These are phyloP conservation scores for Penicillium corylophilum DNA, from an alignment of 2,329 filamentous ascomycete species.

Conservation along the genomic window DNA sequence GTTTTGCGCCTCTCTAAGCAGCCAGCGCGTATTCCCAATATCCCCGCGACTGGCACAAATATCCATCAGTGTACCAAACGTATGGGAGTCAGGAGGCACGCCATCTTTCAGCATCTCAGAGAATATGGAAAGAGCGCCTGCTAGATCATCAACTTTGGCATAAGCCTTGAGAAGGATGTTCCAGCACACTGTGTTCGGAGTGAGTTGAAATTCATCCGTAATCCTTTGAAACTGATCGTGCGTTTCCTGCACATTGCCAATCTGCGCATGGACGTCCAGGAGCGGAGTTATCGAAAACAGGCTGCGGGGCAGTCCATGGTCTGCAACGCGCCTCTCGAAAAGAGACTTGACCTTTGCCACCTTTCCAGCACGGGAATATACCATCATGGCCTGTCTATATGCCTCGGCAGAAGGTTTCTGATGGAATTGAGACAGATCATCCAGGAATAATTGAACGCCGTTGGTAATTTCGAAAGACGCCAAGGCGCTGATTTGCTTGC, in stretches of 20 bases:
- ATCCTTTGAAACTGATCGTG: slow-evolving; percentile 64
- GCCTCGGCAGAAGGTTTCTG: slow-evolving; percentile 29
- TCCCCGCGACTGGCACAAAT: slow-evolving; percentile 72
- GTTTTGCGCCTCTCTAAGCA: slow-evolving; percentile 64
- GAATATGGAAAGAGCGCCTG: slow-evolving; percentile 65
- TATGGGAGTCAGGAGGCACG: slow-evolving; percentile 59
- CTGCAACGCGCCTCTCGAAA: slow-evolving; percentile 44
- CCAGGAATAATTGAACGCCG: slow-evolving; percentile 41
- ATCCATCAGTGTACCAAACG: slow-evolving; percentile 72
- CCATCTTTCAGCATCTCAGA: slow-evolving; percentile 54
- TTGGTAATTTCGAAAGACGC: slow-evolving; percentile 33
- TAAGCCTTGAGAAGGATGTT: slow-evolving; percentile 76
- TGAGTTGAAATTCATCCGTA: slow-evolving; percentile 52
- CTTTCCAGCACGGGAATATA: slow-evolving; percentile 50
- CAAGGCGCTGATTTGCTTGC: slow-evolving; percentile 27
- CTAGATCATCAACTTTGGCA: slow-evolving; percentile 63
- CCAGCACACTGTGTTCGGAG: slow-evolving; percentile 64
- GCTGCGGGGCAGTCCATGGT: slow-evolving; percentile 37
- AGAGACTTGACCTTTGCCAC: slow-evolving; percentile 44
- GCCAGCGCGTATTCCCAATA: slow-evolving; percentile 63
- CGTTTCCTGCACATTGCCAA: slow-evolving; percentile 63
- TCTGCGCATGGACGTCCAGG: slow-evolving; percentile 68
- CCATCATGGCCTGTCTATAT: slow-evolving; percentile 40
- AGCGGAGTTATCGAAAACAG: slow-evolving; percentile 52
- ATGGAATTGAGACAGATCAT: slow-evolving; percentile 39